Base-by-base conservation (phyloP, 108 stramenopile genomes). In the Fragilaria crotonensis region DNA sequence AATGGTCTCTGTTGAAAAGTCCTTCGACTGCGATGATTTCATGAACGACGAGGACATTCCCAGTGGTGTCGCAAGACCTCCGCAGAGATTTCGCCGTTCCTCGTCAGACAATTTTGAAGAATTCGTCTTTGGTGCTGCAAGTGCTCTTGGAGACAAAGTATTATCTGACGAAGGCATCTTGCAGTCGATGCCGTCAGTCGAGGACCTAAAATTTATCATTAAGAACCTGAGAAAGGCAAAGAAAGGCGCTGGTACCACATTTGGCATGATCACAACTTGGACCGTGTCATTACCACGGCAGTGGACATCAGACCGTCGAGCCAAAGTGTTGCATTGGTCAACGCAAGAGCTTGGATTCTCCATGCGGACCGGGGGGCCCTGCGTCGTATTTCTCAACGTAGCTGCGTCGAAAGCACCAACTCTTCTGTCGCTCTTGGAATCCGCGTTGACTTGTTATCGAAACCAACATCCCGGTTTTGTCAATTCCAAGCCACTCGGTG, bases 201-300 rank as follows among this genome's bases (percentile, higher is more conserved):
- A 84, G 1, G 87, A 88, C 58, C 51, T 93, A 18, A 77, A 81
- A 31, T 89, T 78, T 68, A 71, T 89, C n/a, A 52, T 72, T 28
- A 75, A 67, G 48, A 30, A 48, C 25, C 49, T 83, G 19, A 71
- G 67, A 25, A 68, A 67, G 66, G 71, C 52, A 67, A 58, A 67
- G 52, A 61, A 56, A 5, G 51, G 51, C n/a, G 27, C 51, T 2
- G 23, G 23, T 28, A 18, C 51, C 23, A 27, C 72, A 5, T 64
- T 81, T 71, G 73, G 80, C 3, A 28, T 66, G 33, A 70, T 50
- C 45, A 65, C 58, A 20, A 77, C 73, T 33, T 86, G 84, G 70
- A 77, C 77, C 29, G 72, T 90, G 48, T 80, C 77, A 0, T 66
- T 74, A 2, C 81, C 80, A 0, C 51, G 52, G 0, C n/a, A 32